Evolutionary conservation across 2,329 filamentous ascomycete species (phyloP).

Genomic region (Chaetomiaceae sp.): DNA sequence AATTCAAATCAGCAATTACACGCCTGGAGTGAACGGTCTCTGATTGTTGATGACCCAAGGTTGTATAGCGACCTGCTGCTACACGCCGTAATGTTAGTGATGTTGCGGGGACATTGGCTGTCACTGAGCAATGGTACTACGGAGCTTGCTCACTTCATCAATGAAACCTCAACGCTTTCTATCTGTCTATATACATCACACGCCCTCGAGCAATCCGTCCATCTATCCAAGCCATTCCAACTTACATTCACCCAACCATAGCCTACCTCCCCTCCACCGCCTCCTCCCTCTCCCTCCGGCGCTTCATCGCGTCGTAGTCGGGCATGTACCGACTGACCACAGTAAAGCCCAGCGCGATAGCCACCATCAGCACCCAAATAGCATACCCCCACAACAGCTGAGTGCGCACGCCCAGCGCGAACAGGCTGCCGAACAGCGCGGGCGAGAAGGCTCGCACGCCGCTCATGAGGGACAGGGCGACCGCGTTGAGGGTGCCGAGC

Average conservation of each 20-base stretch:
- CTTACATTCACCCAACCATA: neutral
- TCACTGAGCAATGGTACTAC: no score
- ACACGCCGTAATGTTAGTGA: no score
- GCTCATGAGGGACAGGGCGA: slow-evolving; percentile 56
- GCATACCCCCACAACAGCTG: slow-evolving; percentile 59
- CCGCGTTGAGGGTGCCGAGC: slow-evolving; percentile 65
- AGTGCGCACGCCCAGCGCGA: slow-evolving; percentile 57
- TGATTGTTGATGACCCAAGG: no score
- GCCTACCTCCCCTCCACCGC: neutral
- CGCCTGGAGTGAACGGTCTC: no score
- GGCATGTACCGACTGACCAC: slow-evolving; percentile 31
- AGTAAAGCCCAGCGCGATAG: slow-evolving; percentile 30
- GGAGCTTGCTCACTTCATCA: no score
- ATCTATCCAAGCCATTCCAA: neutral
- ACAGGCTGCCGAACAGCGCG: slow-evolving; percentile 59
- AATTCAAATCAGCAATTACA: no score
- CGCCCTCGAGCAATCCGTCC: neutral
- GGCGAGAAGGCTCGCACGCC: slow-evolving; percentile 61
- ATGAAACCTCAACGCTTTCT: no score
- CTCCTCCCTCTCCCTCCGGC: slow-evolving; percentile 11
- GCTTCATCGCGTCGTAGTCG: slow-evolving; percentile 28
- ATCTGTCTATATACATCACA: no score
- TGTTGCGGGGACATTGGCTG: no score
- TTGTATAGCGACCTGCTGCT: no score
- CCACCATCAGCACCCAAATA: slow-evolving; percentile 55